Conservation (phyloP, 805 yeast species). For the Nematodospora valgi region DNA sequence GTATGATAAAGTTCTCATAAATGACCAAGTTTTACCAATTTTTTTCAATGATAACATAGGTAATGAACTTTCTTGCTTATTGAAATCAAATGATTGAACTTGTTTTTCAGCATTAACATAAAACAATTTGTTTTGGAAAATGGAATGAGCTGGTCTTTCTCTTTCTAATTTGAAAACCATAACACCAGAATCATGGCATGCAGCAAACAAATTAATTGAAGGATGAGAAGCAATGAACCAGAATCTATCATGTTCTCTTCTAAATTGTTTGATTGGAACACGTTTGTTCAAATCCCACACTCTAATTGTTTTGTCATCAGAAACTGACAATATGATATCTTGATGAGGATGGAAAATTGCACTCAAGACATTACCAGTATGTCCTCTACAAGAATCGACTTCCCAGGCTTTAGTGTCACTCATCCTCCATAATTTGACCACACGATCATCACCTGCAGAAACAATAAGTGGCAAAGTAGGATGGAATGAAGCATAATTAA, state of each 20-base stretch:
- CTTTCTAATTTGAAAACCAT: constrained; percentile 97
- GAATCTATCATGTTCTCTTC: constrained; percentile 90
- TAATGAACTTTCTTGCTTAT: constrained; percentile 58
- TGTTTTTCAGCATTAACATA: constrained; percentile 83
- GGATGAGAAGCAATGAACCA: constrained; percentile 94
- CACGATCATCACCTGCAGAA: constrained; percentile 94
- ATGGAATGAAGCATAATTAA: constrained; percentile 97
- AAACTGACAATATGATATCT: constrained; percentile 86
- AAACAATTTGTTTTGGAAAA: constrained; percentile 68
- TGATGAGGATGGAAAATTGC: constrained; percentile 91
- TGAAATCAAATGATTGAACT: constrained; percentile 74
- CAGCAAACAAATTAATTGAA: constrained; percentile 84
- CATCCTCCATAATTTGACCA: constrained; percentile 96
- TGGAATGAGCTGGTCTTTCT: constrained; percentile 89
- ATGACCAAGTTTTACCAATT: constrained; percentile 82
- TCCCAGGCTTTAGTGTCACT: constrained; percentile 98
- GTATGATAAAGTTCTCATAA: constrained; percentile 79
- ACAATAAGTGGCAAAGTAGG: constrained; percentile 94
- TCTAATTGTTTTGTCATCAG: constrained; percentile 94
- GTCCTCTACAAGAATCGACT: constrained; percentile 97
- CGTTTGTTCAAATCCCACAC: constrained; percentile 96
- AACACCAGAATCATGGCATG: constrained; percentile 95
- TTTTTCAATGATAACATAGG: constrained; percentile 83
- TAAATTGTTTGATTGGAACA: constrained; percentile 88
- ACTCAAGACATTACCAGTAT: constrained; percentile 86